phyloP scores from a whole-genome alignment of 352 stramenopile genomes.

The Thraustotheca clavata region DNA sequence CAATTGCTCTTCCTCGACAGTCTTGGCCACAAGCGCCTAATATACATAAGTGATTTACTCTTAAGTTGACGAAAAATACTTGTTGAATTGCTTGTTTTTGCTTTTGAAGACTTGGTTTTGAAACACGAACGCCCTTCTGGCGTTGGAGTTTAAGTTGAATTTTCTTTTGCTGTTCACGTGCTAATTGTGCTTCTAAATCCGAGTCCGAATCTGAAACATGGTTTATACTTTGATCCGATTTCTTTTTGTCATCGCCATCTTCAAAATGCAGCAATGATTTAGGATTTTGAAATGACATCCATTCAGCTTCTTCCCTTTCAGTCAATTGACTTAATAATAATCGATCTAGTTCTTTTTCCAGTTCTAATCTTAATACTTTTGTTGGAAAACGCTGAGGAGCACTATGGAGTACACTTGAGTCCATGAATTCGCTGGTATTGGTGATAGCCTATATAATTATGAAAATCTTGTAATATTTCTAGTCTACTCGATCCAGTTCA shows the following conservation, averaged over 20 bases:
- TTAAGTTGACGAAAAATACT: constrained; percentile 16
- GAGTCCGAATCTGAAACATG: constrained; percentile 39
- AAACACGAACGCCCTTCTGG: too few species aligned
- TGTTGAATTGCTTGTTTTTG: constrained; percentile 73
- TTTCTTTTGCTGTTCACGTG: constrained; percentile 37
- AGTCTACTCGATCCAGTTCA: constrained; percentile 68
- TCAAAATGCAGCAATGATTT: neutral
- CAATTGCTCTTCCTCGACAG: constrained; percentile 52
- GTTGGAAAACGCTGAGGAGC: constrained; percentile 86
- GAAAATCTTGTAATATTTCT: neutral
- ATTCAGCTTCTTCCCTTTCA: constrained; percentile 55
- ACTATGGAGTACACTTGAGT: constrained; percentile 83
- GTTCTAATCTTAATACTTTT: constrained; percentile 77
- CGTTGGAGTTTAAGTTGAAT: constrained; percentile 24
- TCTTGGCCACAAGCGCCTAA: constrained; percentile 36
- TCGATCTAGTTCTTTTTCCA: constrained; percentile 88
- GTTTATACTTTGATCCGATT: neutral
- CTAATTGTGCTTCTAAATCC: constrained; percentile 60
- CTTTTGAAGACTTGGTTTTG: constrained; percentile 49
- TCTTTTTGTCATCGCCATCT: neutral
- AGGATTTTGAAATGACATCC: constrained; percentile 19
- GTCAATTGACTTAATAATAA: constrained; percentile 81
- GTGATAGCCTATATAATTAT: constrained; percentile 38
- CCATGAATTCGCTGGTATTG: constrained; percentile 86
- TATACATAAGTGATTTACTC: neutral